Evolutionary conservation across 305 asterid species (phyloP), one percentile per base, ranked within the genome.

Genomic region (Fraxinus greggii): DNA sequence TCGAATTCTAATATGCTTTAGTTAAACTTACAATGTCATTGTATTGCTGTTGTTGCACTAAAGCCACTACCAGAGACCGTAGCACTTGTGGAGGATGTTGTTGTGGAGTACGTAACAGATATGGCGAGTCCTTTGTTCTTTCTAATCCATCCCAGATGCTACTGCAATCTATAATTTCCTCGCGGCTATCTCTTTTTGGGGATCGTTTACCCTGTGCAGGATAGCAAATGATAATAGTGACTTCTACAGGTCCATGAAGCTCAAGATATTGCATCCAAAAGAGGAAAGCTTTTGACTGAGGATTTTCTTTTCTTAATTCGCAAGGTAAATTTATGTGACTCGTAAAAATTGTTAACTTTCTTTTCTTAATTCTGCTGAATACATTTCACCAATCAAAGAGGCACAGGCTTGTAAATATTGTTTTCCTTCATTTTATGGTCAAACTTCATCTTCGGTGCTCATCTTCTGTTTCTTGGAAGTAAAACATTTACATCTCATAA

Each of bases 11-110:
- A 51, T 51, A 51, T n/a, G 63, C 23, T 51, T 4, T 15, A 17
- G 7, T 51, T 17, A 4, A 17, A 51, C 63, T 51, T 17, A 12
- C 33, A 7, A 76, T 78, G 72, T 21, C 17, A 17, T 80, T 61
- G n/a, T 61, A 65, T 85, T 82, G 73, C 74, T 80, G 75, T 56
- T 82, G 77, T 42, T 88, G 79, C 45, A 72, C 54, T 83, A 36
- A 92, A 95, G 96, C 98, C 97, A 24, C 94, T 92, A 82, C 98
- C 97, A 0, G 99, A 95, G 87, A 95, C 99, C 12, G 90, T 95
- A 67, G 72, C 93, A 17, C 97, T 95, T 65, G 92, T 93, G 83
- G 99, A 95, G 85, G 99, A 95, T 84, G 92, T 95, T 70, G 99
- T 93, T 77, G 94, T 94, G 84, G 98, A 95, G 84, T 95, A 95